Evolutionary conservation across 2,329 filamentous ascomycete species (phyloP).

Genomic region (Boeremia exigua): DNA sequence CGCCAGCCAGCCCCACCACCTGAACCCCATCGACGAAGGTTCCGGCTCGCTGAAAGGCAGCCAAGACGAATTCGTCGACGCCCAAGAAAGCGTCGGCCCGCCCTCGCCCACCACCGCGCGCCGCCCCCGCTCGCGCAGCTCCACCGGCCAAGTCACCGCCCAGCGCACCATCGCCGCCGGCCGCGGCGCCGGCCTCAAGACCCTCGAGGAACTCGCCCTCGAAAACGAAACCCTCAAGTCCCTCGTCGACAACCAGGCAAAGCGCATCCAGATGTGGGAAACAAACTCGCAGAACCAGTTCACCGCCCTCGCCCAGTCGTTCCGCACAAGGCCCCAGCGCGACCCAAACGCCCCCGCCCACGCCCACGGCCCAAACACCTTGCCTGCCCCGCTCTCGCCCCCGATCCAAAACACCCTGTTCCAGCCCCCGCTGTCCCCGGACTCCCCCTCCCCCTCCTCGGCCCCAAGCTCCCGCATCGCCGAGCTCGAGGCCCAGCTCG

Average conservation of each 20-base stretch:
- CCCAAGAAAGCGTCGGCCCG: slow-evolving; percentile 67
- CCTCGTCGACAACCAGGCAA: slow-evolving; percentile 83
- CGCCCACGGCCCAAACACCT: slow-evolving; percentile 30
- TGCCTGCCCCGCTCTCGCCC: slow-evolving; percentile 29
- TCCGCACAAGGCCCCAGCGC: slow-evolving; percentile 45
- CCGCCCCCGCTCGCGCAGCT: slow-evolving; percentile 35
- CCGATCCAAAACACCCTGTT: slow-evolving; percentile 6
- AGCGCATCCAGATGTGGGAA: slow-evolving; percentile 91
- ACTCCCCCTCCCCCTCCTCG: slow-evolving; percentile 2
- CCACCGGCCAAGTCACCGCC: slow-evolving; percentile 24
- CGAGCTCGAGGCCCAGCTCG: slow-evolving; percentile 37
- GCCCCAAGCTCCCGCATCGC: slow-evolving; percentile 29
- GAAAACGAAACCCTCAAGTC: slow-evolving; percentile 88
- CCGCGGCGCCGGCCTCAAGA: slow-evolving; percentile 60
- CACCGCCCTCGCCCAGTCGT: slow-evolving; percentile 84
- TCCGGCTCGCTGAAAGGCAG: slow-evolving; percentile 36
- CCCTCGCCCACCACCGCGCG: slow-evolving; percentile 53
- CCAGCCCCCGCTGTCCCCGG: slow-evolving; percentile 2
- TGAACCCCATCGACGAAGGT: slow-evolving; percentile 50
- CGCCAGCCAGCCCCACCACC: slow-evolving; percentile 45
- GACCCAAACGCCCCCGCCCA: slow-evolving; percentile 36
- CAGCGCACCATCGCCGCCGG: slow-evolving; percentile 42
- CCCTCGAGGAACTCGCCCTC: slow-evolving; percentile 83
- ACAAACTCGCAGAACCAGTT: slow-evolving; percentile 87
- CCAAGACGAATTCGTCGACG: slow-evolving; percentile 86